Evolutionary conservation across 805 yeast genomes (phyloP).

Genomic region (Dipodascus albidus): DNA sequence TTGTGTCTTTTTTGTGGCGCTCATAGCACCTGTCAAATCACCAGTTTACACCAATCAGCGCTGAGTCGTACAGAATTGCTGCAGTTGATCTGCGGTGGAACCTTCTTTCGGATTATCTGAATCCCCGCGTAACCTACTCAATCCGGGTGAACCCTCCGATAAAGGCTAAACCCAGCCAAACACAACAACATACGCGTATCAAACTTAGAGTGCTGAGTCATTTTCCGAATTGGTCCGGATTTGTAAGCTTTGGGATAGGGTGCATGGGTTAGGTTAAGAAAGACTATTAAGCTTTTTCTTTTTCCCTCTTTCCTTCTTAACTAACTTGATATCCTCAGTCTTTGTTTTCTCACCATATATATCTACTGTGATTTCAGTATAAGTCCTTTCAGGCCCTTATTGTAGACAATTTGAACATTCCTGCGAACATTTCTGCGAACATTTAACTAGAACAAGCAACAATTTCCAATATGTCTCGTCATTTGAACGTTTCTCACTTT

Average conservation of each 20-base stretch:
- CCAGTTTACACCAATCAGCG: neutral
- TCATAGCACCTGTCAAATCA: neutral
- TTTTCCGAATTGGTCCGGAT: neutral
- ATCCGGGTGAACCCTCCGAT: neutral
- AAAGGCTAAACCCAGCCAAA: too few species aligned
- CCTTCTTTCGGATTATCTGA: neutral
- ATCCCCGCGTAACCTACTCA: neutral
- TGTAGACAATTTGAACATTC: too few species aligned
- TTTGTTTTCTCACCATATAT: neutral
- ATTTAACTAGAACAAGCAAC: neutral
- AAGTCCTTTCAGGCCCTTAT: neutral
- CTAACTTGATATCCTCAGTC: neutral
- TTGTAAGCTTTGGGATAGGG: neutral
- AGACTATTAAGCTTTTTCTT: neutral
- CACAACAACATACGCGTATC: too few species aligned
- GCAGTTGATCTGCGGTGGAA: neutral
- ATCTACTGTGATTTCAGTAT: neutral
- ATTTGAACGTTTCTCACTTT: constrained; percentile 23
- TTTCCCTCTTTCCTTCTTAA: neutral
- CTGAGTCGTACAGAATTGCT: neutral
- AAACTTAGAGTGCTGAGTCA: neutral
- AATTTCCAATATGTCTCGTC: constrained; percentile 7
- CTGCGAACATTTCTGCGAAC: neutral
- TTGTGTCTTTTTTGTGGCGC: neutral
- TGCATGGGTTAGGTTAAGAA: neutral